Evolutionary conservation across 129 eudicot species (phyloP).

Genomic region (Flaveria bidentis): DNA sequence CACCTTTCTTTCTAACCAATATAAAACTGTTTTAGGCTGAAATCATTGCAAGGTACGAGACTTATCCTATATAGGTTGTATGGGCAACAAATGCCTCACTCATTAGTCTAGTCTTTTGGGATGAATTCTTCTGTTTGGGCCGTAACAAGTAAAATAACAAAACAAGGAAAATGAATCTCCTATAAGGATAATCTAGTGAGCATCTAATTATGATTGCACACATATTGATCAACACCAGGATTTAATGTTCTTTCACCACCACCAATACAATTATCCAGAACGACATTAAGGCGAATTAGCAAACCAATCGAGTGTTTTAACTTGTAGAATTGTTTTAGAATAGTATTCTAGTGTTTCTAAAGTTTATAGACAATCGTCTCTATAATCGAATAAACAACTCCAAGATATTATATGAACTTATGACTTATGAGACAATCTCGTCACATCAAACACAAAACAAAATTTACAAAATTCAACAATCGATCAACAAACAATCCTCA

Average conservation of each 20-base stretch:
- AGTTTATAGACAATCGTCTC: slow-evolving; percentile 12
- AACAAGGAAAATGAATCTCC: background rate
- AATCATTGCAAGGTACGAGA: too few species aligned
- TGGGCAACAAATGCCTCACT: too few species aligned
- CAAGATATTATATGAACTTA: background rate
- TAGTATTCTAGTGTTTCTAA: slow-evolving; percentile 5
- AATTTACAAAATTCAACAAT: slow-evolving; percentile 2
- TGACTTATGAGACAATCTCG: too few species aligned
- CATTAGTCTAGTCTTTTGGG: too few species aligned
- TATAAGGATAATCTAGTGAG: background rate
- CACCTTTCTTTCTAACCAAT: slow-evolving; percentile 1
- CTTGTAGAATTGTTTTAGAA: background rate
- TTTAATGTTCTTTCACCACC: slow-evolving; percentile 6
- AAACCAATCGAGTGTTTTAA: background rate
- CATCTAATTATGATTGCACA: background rate
- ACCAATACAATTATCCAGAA: background rate
- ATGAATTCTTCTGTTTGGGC: too few species aligned
- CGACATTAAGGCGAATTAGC: background rate
- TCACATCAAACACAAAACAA: too few species aligned
- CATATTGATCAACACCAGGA: background rate
- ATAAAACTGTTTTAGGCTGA: background rate
- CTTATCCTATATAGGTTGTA: too few species aligned
- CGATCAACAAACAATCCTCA: background rate
- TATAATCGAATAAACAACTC: background rate
- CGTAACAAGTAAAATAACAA: background rate